Evolutionary conservation across 306 rosid genomes (phyloP).

Genomic region (Lathyrus tuberosus): DNA sequence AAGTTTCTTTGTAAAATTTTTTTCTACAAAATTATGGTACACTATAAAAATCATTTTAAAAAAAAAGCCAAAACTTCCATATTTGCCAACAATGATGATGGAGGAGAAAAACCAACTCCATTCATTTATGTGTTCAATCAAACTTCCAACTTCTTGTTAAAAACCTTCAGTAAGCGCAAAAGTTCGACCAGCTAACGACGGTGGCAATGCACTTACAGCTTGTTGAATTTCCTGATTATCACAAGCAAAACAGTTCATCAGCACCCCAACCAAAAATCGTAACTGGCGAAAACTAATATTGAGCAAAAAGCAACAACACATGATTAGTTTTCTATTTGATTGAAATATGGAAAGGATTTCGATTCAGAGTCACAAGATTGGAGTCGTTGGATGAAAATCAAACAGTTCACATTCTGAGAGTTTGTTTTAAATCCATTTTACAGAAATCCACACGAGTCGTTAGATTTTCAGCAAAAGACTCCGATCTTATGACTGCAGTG

Average conservation of each 20-base stretch:
- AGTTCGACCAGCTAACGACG: slow-evolving; percentile 72
- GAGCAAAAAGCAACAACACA: neutral
- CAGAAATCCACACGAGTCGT: neutral
- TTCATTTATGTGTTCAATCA: slow-evolving; percentile 5
- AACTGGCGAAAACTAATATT: slow-evolving; percentile 23
- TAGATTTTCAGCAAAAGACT: neutral
- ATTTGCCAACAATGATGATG: slow-evolving; percentile 29
- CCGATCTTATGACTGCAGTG: neutral
- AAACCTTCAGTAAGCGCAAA: slow-evolving; percentile 83
- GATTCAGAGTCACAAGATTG: slow-evolving; percentile 2
- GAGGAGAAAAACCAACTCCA: slow-evolving; percentile 22
- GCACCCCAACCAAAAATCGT: neutral
- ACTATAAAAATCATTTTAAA: too few species aligned
- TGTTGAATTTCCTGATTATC: slow-evolving; percentile 77
- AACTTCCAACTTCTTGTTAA: slow-evolving; percentile 41
- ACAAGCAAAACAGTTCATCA: neutral
- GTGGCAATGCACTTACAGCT: slow-evolving; percentile 65
- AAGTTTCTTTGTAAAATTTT: too few species aligned
- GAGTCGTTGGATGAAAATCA: neutral
- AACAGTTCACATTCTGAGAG: neutral
- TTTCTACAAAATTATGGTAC: too few species aligned
- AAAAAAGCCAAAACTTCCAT: too few species aligned
- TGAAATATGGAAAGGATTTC: slow-evolving; percentile 26
- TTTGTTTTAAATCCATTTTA: neutral
- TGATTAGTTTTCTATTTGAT: slow-evolving; percentile 6